A percentile compares a stretch with the other conserved stretches of the same genome.
phyloP scores from a whole-genome alignment of 2,329 filamentous ascomycete species.

The Fonsecaea monophora region DNA sequence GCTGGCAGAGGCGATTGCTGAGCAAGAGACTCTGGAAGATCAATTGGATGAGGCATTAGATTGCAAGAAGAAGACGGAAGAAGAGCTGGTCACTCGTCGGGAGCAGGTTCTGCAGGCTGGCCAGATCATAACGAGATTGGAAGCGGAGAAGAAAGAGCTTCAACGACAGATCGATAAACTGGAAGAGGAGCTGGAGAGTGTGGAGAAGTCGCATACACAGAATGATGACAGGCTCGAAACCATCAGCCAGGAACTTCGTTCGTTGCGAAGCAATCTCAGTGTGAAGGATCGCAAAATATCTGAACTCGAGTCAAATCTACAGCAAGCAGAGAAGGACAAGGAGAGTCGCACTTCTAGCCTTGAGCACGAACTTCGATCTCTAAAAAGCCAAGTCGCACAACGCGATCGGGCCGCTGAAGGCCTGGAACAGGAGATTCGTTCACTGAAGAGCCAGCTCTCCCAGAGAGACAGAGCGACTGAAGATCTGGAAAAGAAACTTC shows the following conservation, averaged over 20 bases:
- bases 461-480: conserved; percentile 36
- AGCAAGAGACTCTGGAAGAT: conserved; percentile 92
- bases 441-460: conserved; percentile 34
- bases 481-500: conserved; percentile 38
- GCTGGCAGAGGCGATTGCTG: conserved; percentile 85
- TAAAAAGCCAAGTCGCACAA: conserved; percentile 36
- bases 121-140: conserved; percentile 80
- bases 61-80: conserved; percentile 86
- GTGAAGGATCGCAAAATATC: conserved; percentile 89
- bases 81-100: conserved; percentile 79
- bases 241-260: conserved; percentile 79
- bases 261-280: conserved; percentile 87
- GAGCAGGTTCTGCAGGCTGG: conserved; percentile 90
- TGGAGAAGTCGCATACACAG: conserved; percentile 73
- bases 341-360: conserved; percentile 55
- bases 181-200: conserved; percentile 72
- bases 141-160: conserved; percentile 82
- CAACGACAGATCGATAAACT: conserved; percentile 71
- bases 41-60: conserved; percentile 88
- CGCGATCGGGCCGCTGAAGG: conserved; percentile 34
- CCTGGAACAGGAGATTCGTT: conserved; percentile 37
- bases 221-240: conserved; percentile 77
- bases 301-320: conserved; percentile 81
- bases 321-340: conserved; percentile 85
- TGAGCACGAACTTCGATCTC: conserved; percentile 37